Evolutionary conservation across 176 grass and related monocot species (phyloP).

Genomic region (Poa annua): DNA sequence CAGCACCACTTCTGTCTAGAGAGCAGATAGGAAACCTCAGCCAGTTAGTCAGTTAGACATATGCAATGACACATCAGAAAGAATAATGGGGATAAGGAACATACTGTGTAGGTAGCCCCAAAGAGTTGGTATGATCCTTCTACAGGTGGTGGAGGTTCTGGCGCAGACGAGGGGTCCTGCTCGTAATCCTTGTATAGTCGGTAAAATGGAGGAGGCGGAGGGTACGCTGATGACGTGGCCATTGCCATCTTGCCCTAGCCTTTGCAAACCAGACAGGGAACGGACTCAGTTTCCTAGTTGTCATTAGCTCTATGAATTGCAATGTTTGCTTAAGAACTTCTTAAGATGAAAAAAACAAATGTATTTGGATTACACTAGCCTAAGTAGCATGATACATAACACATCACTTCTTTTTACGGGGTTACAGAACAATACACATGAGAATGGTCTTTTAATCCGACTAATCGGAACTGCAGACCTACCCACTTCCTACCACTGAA

Average conservation of each 20-base stretch:
- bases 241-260: slow-evolving; percentile 43
- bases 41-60: slow-evolving; percentile 1
- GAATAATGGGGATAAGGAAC: slow-evolving; percentile 20
- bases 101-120: slow-evolving; percentile 69
- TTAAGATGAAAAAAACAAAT: no score
- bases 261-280: no score
- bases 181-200: slow-evolving; percentile 75
- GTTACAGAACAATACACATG: no score
- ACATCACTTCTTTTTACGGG: no score
- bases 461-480: no score
- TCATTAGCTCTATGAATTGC: no score
- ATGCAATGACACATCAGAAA: background rate
- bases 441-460: no score
- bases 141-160: slow-evolving; percentile 63
- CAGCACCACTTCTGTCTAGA: slow-evolving; percentile 74
- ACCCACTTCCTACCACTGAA: no score
- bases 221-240: slow-evolving; percentile 72
- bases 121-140: slow-evolving; percentile 64
- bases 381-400: no score
- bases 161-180: slow-evolving; percentile 67
- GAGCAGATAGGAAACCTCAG: slow-evolving; percentile 4
- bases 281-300: no score
- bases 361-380: no score
- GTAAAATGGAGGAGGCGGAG: slow-evolving; percentile 84
- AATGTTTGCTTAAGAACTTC: no score